Evolutionary conservation across 176 grass and related monocot genomes (phyloP).

Genomic region (Oryza officinalis): DNA sequence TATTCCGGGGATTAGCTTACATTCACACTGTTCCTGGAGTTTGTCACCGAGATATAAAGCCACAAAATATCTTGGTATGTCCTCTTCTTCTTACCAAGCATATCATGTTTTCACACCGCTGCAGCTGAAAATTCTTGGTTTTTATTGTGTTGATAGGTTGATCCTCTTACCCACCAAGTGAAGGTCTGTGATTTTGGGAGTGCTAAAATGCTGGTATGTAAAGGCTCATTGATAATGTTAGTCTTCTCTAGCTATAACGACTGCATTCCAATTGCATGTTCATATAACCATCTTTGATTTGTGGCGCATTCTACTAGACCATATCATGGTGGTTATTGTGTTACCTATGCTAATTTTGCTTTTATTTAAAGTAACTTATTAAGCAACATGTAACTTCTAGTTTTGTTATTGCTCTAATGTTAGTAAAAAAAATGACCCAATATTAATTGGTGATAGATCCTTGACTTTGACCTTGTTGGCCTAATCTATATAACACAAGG

Average conservation of each 20-base stretch:
- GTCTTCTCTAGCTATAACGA: not conserved
- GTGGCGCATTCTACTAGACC: not conserved
- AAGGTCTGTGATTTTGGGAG: slow-evolving; percentile 91
- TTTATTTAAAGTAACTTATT: not conserved
- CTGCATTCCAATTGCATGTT: not conserved
- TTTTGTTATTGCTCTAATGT: not conserved
- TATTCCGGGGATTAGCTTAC: slow-evolving; percentile 83
- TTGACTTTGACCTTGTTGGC: not conserved
- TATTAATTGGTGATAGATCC: not conserved
- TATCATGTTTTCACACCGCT: not conserved
- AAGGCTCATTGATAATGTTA: not conserved
- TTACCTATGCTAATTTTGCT: not conserved
- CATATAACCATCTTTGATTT: not conserved
- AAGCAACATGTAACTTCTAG: not conserved
- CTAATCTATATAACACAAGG: not conserved
- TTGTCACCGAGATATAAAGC: slow-evolving; percentile 87
- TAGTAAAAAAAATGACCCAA: not conserved
- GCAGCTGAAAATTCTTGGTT: not conserved
- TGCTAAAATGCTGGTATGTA: slow-evolving; percentile 71
- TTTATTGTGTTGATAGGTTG: slow-evolving; percentile 48
- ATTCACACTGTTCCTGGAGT: slow-evolving; percentile 72
- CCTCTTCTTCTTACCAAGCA: not conserved
- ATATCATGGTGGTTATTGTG: not conserved
- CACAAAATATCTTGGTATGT: slow-evolving; percentile 83
- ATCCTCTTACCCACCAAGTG: slow-evolving; percentile 84